A percentile compares a stretch with the other conserved stretches of the same genome.
These are phyloP conservation scores for Globisporangium parvum DNA, from an alignment of 352 stramenopile species.

Conservation along the genomic window DNA sequence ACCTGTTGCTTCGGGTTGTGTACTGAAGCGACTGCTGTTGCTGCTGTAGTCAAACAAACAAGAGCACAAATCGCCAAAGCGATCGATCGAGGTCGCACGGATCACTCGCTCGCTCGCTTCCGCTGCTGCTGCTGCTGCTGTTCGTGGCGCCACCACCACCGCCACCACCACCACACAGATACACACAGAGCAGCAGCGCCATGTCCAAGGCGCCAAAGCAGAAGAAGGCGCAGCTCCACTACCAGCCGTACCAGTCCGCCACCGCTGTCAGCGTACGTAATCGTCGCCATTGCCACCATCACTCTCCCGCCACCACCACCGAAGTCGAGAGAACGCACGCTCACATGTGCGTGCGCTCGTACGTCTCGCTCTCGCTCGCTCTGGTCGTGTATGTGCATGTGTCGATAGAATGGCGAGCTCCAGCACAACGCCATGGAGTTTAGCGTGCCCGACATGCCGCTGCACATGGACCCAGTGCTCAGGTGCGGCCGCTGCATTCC, in stretches of 20 bases:
- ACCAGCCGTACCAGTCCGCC: constrained; percentile 69
- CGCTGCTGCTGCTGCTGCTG: no score
- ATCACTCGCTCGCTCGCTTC: no score
- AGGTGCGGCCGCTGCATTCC: constrained; percentile 27
- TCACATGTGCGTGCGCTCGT: not conserved
- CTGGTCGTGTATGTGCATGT: not conserved
- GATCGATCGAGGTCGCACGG: no score
- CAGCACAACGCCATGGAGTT: constrained; percentile 31
- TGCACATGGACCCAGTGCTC: constrained; percentile 67
- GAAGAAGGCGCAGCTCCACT: constrained; percentile 68
- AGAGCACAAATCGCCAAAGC: no score
- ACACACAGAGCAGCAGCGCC: not conserved
- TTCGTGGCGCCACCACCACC: not conserved
- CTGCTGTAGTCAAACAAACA: no score
- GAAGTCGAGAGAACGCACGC: not conserved
- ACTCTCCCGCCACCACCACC: not conserved
- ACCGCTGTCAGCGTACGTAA: constrained; percentile 14
- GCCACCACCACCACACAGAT: not conserved
- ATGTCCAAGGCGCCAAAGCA: constrained; percentile 82
- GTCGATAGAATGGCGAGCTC: constrained; percentile 18
- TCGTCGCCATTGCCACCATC: constrained; percentile 2
- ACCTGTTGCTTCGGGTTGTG: no score
- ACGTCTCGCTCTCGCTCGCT: not conserved
- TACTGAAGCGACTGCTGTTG: no score
- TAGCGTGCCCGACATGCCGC: constrained; percentile 37